phyloP scores from a whole-genome alignment of 129 eudicot genomes.

The Gnaphalium uliginosum region DNA sequence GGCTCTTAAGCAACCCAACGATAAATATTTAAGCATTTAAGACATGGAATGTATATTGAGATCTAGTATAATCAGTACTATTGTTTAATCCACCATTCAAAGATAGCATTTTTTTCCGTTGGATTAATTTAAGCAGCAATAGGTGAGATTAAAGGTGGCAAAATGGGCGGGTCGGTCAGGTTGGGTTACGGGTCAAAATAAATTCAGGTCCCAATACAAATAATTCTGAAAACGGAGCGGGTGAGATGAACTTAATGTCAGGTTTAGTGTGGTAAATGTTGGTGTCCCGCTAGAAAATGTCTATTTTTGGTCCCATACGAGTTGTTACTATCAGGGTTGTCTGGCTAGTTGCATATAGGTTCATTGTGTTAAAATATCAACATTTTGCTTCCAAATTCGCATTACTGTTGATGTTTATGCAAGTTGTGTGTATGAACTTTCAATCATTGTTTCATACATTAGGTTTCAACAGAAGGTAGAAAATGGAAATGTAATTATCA shows the following conservation, averaged over 20 bases:
- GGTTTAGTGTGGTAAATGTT: background rate
- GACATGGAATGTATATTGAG: constrained; percentile 1
- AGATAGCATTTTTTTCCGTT: constrained; percentile 7
- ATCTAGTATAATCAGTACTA: constrained; percentile 1
- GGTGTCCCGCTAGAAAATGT: constrained; percentile 13
- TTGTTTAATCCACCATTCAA: constrained; percentile 7
- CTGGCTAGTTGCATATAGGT: constrained; percentile 23
- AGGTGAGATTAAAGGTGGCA: constrained; percentile 9
- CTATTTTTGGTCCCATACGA: constrained; percentile 31
- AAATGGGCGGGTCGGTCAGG: background rate
- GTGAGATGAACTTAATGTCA: background rate
- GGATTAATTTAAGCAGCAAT: background rate
- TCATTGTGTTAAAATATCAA: constrained; percentile 13
- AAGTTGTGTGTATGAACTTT: constrained; percentile 13
- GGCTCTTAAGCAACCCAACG: constrained; percentile 19
- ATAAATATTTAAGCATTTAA: background rate
- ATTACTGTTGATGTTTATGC: constrained; percentile 16
- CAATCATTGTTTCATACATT: background rate
- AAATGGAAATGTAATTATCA: constrained; percentile 19
- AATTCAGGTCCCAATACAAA: background rate
- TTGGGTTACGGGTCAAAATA: background rate
- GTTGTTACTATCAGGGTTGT: constrained; percentile 29
- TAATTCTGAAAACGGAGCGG: background rate
- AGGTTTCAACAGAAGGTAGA: background rate
- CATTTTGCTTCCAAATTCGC: background rate